Evolutionary conservation across 2,329 filamentous ascomycete species (phyloP).

Genomic region (Rutstroemia sp.): DNA sequence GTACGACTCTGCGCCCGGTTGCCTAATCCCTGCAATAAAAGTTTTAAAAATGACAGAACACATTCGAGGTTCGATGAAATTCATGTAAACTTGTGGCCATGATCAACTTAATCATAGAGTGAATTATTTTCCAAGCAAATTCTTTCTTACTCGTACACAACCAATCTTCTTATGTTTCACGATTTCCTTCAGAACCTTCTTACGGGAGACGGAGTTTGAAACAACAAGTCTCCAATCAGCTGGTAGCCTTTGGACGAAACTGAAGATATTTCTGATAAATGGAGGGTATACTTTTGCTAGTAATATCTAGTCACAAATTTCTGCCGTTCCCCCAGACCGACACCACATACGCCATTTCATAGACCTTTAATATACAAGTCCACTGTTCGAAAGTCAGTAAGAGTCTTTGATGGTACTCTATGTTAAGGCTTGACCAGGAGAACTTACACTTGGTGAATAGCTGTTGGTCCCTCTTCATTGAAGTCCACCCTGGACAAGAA

Average conservation of each 20-base stretch:
- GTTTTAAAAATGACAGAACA: no score
- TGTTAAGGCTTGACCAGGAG: no score
- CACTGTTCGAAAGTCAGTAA: conserved; percentile 1
- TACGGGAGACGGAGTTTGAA: no score
- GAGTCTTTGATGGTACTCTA: not conserved
- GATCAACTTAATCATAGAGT: no score
- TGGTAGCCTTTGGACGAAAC: not conserved
- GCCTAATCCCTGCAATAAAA: no score
- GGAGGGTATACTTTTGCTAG: conserved; percentile 5
- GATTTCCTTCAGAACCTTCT: no score
- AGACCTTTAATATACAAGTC: conserved; percentile 8
- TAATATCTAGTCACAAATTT: not conserved
- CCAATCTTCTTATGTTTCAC: no score
- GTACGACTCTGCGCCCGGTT: no score
- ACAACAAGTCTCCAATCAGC: not conserved
- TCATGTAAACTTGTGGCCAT: no score
- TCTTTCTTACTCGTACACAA: no score
- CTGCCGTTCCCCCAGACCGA: not conserved
- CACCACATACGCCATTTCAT: not conserved
- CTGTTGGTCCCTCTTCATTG: conserved; percentile 29
- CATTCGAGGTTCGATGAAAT: no score
- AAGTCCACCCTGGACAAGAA: conserved; percentile 53
- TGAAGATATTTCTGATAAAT: not conserved
- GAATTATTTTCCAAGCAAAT: no score
- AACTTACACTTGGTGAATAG: conserved; percentile 31